Evolutionary conservation across 2,329 filamentous ascomycete species (phyloP).

Genomic region (Aspergillus sp.): DNA sequence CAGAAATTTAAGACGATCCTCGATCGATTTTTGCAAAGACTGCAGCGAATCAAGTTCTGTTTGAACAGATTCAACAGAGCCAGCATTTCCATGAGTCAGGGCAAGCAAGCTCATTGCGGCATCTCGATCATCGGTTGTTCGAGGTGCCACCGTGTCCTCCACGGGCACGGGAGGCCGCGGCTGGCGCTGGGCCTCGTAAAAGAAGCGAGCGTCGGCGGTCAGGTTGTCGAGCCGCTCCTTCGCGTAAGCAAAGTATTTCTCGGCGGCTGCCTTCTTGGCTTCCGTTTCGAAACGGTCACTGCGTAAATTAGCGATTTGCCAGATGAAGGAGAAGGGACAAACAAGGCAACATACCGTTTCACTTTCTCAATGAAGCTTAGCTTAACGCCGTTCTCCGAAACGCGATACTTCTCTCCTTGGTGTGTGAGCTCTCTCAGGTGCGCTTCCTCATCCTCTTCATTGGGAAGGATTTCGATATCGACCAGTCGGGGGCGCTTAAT

Average conservation of each 20-base stretch:
- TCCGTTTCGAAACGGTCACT: conserved; percentile 7
- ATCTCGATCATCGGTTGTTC: conserved; percentile 24
- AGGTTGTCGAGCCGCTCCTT: conserved; percentile 19
- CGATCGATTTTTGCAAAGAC: conserved; percentile 24
- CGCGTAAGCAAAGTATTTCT: conserved; percentile 19
- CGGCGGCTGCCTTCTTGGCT: conserved; percentile 13
- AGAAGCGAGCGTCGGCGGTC: conserved; percentile 17
- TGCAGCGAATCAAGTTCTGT: conserved; percentile 24
- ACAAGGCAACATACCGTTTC: conserved; percentile 34
- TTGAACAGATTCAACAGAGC: not conserved
- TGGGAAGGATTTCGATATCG: conserved; percentile 58
- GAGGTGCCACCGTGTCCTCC: conserved; percentile 17
- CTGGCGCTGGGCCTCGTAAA: conserved; percentile 21
- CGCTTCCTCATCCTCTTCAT: conserved; percentile 56
- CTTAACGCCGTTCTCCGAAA: conserved; percentile 59
- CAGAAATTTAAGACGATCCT: conserved; percentile 12
- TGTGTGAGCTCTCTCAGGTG: conserved; percentile 31
- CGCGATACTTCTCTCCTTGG: conserved; percentile 40
- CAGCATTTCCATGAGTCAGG: conserved; percentile 15
- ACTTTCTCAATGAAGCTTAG: conserved; percentile 64
- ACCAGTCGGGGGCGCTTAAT: conserved; percentile 50
- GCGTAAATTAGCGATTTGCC: not conserved
- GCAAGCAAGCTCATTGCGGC: conserved; percentile 25
- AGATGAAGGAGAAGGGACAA: not conserved
- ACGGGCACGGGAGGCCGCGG: conserved; percentile 7